These are phyloP conservation scores for Ceratocystis ficicola DNA, from an alignment of 2,329 filamentous ascomycete genomes.

Conservation along the genomic window DNA sequence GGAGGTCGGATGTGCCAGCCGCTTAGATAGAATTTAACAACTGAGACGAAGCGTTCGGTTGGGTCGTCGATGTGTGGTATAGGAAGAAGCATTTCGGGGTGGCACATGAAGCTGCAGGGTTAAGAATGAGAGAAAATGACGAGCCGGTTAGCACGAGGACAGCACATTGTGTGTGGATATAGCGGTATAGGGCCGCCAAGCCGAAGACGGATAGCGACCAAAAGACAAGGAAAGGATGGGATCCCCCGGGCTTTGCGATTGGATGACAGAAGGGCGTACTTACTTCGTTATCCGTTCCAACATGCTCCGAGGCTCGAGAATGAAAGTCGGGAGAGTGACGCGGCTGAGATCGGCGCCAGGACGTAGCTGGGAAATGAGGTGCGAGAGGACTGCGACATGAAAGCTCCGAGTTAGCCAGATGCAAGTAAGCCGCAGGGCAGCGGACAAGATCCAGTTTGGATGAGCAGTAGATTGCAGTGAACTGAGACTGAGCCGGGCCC, in stretches of 20 bases:
- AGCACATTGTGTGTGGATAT: neutral
- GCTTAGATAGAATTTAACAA: conserved; percentile 95
- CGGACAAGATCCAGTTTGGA: too few relatives aligned
- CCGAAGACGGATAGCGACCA: neutral
- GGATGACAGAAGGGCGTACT: conserved; percentile 25
- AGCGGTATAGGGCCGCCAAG: neutral
- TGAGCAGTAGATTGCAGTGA: neutral
- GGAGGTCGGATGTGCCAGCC: conserved; percentile 98
- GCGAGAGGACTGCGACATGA: conserved; percentile 59
- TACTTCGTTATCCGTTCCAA: conserved; percentile 97
- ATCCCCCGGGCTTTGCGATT: too few relatives aligned
- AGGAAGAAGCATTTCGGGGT: conserved; percentile 85
- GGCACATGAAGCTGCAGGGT: conserved; percentile 81
- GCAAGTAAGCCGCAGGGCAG: neutral
- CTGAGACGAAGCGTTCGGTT: conserved; percentile 76
- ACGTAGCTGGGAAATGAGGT: conserved; percentile 94
- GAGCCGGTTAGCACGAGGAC: conserved; percentile 4
- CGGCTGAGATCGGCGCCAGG: conserved; percentile 90
- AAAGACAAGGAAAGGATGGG: too few relatives aligned
- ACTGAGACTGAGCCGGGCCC: neutral
- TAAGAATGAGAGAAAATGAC: neutral
- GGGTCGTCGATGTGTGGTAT: conserved; percentile 85
- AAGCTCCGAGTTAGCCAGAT: neutral
- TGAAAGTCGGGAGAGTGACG: conserved; percentile 92
- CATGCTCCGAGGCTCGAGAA: conserved; percentile 95